phyloP scores from a whole-genome alignment of 352 stramenopile genomes.

The Phytophthora nicotianae region DNA sequence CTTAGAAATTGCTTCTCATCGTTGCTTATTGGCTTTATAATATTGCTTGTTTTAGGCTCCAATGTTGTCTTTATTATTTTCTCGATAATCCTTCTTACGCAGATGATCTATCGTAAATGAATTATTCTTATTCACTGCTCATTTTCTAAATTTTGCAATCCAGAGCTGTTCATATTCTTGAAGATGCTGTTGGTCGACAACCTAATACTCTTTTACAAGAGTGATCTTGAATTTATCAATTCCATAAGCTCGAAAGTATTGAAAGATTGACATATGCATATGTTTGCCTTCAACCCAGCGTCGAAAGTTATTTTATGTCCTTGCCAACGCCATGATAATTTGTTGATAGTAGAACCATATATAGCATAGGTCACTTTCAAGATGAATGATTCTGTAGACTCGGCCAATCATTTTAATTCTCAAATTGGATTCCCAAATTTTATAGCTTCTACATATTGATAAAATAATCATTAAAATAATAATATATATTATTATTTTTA shows the following conservation, averaged over 20 bases:
- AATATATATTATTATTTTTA: conserved; percentile 1
- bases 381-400: too few species aligned
- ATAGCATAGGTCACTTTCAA: too few species aligned
- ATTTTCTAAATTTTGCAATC: conserved; percentile 3
- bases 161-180: conserved; percentile 1
- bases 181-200: neutral
- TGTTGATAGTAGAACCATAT: too few species aligned
- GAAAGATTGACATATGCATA: too few species aligned
- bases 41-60: too few species aligned
- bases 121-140: neutral
- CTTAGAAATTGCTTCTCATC: conserved; percentile 4
- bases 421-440: conserved; percentile 5
- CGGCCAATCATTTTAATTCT: conserved; percentile 10
- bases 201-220: too few species aligned
- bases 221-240: too few species aligned
- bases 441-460: conserved; percentile 7
- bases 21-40: conserved; percentile 1
- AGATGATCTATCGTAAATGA: conserved; percentile 1
- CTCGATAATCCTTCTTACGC: neutral
- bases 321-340: too few species aligned
- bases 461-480: conserved; percentile 2
- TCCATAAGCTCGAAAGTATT: too few species aligned
- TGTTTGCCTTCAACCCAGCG: too few species aligned
- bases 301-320: too few species aligned
- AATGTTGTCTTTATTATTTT: conserved; percentile 2